Percentiles rank a stretch among this genome's conserved stretches.
phyloP scores from a whole-genome alignment of 768 basidiomycete genomes.

The Lentinula detonsa region DNA sequence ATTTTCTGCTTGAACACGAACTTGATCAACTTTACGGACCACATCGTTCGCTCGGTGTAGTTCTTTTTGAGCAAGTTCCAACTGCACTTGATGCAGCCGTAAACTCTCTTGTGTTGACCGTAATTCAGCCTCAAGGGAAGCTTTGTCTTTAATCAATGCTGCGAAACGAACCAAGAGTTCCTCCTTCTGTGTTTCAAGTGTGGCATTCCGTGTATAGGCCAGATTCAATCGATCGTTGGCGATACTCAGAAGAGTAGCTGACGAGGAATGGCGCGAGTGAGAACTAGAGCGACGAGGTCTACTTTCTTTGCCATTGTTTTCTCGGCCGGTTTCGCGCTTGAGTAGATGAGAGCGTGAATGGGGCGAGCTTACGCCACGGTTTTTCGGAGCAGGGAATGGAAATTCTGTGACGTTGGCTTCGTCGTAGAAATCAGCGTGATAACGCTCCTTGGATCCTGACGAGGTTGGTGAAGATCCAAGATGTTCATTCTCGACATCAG shows the following conservation, averaged over 20 bases:
- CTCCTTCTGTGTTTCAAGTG: constrained; percentile 1
- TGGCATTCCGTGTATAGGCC: not conserved
- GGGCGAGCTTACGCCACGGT: not conserved
- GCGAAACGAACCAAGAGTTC: not conserved
- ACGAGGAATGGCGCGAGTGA: constrained; percentile 3
- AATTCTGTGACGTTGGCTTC: not conserved
- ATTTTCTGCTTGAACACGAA: constrained; percentile 1
- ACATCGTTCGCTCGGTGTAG: constrained; percentile 1
- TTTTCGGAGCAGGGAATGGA: not conserved
- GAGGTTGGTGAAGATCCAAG: not conserved
- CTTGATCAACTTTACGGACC: not conserved
- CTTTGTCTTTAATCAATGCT: not conserved
- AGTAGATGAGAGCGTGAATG: not conserved
- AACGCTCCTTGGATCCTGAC: not conserved
- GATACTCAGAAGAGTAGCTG: not conserved
- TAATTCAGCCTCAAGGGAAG: not conserved
- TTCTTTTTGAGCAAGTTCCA: constrained; percentile 1
- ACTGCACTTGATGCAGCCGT: not conserved
- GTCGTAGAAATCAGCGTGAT: not conserved
- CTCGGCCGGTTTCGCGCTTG: not conserved
- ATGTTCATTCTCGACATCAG: not conserved
- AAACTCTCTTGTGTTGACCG: not conserved
- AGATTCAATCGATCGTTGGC: constrained; percentile 2
- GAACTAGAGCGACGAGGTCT: constrained; percentile 3
- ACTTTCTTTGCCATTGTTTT: not conserved